phyloP scores from a whole-genome alignment of 257 asterid genomes.

The Lantana camara region DNA sequence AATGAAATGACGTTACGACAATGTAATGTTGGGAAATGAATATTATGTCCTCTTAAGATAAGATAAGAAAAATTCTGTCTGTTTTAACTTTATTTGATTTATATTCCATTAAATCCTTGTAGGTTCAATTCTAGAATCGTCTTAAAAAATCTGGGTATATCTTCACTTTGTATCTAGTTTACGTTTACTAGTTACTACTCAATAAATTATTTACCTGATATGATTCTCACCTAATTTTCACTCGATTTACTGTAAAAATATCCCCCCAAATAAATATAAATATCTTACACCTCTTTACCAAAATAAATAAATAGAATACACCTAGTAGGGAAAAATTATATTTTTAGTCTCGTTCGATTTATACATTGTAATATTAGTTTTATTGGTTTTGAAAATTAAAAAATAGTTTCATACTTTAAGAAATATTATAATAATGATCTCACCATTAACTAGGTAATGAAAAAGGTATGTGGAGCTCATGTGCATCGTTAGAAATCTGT shows the following conservation, averaged over 20 bases:
- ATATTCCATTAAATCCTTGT: constrained; percentile 38
- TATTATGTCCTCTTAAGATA: constrained; percentile 29
- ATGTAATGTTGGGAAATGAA: constrained; percentile 3
- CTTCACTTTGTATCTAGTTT: constrained; percentile 1
- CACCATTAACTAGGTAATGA: too few species aligned
- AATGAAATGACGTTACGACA: constrained; percentile 27
- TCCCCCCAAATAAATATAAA: background rate
- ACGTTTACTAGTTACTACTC: background rate
- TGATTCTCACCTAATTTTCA: background rate
- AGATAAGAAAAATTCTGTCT: constrained; percentile 43
- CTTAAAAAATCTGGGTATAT: background rate
- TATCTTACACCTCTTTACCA: too few species aligned
- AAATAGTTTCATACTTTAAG: too few species aligned
- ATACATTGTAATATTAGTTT: too few species aligned
- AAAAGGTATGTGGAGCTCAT: too few species aligned
- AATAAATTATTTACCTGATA: background rate
- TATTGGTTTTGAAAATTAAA: too few species aligned
- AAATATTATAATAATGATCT: too few species aligned
- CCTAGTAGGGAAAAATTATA: too few species aligned
- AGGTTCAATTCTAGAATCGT: constrained; percentile 25
- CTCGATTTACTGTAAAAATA: background rate
- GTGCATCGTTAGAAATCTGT: too few species aligned
- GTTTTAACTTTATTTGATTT: constrained; percentile 31
- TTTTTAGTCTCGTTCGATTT: too few species aligned
- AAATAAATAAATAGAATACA: too few species aligned